Base-by-base conservation (phyloP, 306 rosid genomes). In the Canavalia ensiformis region DNA sequence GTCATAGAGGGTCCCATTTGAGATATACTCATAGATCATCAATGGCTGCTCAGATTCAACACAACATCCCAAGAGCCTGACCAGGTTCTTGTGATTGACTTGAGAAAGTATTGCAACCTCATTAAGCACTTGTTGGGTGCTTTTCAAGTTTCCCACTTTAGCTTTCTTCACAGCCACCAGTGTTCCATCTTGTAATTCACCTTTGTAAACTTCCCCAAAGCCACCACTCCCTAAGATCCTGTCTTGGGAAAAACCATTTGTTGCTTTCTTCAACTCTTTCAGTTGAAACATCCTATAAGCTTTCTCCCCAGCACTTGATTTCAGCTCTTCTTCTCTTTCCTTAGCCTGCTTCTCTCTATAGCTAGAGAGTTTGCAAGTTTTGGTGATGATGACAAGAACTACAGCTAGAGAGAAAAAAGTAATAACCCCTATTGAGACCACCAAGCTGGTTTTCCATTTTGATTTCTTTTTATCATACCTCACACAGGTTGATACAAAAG, bases 61-160 rank as follows among this genome's bases (percentile, higher is more conserved):
- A 60, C 99, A 95, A 41, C 97, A 93, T 0, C 99, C 99, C 34
- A 95, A 81, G 87, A 95, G 94, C 71, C 81, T 90, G 7, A 95
- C 99, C 3, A 95, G 88, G 88, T 88, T 88, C 87, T 88, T 93
- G 87, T 95, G 99, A 76, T 93, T 91, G 68, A 95, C 98, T 86
- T 93, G 97, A 72, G 99, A 93, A 1, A 95, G 97, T 74, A 95
- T 93, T 78, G 93, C 91, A 70, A 93, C 94, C 85, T 95, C 99
- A 75, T 93, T 95, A 51, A 95, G 90, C 57, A 93, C 89, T 76
- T 95, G 99, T 78, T 95, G 84, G 0, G 90, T 93, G 91, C 99
- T 95, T 86, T 95, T 95, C 37, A 95, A 76, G 90, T 86, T 93
- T 1, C 99, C 99, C 2, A 92, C 91, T 89, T 85, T 93, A 31